phyloP scores from a whole-genome alignment of 768 basidiomycete species.

The Agaricus sinodeliciosus region DNA sequence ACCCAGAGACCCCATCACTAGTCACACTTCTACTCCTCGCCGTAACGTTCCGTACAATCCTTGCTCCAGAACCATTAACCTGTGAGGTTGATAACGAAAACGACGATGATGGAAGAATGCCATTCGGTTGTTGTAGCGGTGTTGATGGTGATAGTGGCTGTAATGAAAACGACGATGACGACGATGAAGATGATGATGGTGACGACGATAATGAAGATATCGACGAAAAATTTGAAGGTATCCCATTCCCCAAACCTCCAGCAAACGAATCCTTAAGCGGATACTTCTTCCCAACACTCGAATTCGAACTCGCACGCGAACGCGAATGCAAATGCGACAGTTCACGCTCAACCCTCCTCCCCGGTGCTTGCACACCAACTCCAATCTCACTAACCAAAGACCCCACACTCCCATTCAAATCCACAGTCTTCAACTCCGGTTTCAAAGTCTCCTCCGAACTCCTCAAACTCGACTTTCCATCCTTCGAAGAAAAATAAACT shows the following conservation, averaged over 20 bases:
- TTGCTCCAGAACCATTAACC: slow-evolving; percentile 17
- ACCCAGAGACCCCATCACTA: background rate
- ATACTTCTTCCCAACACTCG: slow-evolving; percentile 1
- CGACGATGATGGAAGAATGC: background rate
- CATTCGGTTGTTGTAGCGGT: slow-evolving; percentile 10
- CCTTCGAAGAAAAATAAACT: slow-evolving; percentile 14
- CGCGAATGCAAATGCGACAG: slow-evolving; percentile 7
- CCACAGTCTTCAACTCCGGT: slow-evolving; percentile 39
- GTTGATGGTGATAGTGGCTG: slow-evolving; percentile 7
- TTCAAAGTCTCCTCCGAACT: slow-evolving; percentile 64
- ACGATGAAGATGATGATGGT: too few species aligned
- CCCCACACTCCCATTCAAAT: slow-evolving; percentile 40
- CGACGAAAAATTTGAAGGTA: slow-evolving; percentile 3
- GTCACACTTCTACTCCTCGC: slow-evolving; percentile 32
- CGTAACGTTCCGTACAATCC: slow-evolving; percentile 51
- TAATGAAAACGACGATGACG: too few species aligned
- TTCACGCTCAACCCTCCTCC: background rate
- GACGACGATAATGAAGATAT: too few species aligned
- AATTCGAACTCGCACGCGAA: background rate
- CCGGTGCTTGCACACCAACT: slow-evolving; percentile 22
- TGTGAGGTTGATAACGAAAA: slow-evolving; percentile 7
- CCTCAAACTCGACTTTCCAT: slow-evolving; percentile 12
- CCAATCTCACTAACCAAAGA: slow-evolving; percentile 41
- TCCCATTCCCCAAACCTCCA: slow-evolving; percentile 14
- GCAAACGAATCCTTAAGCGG: background rate